phyloP scores from a whole-genome alignment of 495 filamentous ascomycete species.

The Daldinia grandis region DNA sequence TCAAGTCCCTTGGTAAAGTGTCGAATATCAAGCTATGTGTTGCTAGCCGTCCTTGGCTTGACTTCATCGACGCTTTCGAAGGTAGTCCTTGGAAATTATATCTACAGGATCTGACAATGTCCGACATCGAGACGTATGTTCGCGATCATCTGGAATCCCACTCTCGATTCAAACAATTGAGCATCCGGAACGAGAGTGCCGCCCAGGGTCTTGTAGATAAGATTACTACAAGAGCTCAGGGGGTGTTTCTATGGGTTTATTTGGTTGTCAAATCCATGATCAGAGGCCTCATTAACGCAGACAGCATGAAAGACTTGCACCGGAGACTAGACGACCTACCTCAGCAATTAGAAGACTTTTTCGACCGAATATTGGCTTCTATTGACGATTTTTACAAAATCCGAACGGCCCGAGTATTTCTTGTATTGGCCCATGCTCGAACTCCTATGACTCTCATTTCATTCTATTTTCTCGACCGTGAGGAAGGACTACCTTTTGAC shows the following conservation, averaged over 20 bases:
- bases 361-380: slow-evolving; percentile 28
- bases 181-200: neutral
- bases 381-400: slow-evolving; percentile 9
- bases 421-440: neutral
- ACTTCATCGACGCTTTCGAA: slow-evolving; percentile 2
- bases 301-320: slow-evolving; percentile 39
- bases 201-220: neutral
- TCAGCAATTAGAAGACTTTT: slow-evolving; percentile 41
- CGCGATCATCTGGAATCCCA: neutral
- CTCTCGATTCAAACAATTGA: neutral
- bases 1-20: neutral
- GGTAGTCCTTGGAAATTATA: slow-evolving; percentile 4
- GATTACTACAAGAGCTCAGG: slow-evolving; percentile 16
- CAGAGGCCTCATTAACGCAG: slow-evolving; percentile 42
- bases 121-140: slow-evolving; percentile 5
- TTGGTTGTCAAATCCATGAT: slow-evolving; percentile 45
- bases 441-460: slow-evolving; percentile 7
- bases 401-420: neutral
- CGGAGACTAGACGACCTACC: slow-evolving; percentile 42
- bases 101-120: neutral
- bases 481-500: slow-evolving; percentile 9
- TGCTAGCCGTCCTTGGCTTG: slow-evolving; percentile 8
- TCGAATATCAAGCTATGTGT: slow-evolving; percentile 5
- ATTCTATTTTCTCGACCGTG: slow-evolving; percentile 5
- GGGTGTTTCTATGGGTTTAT: slow-evolving; percentile 56